A percentile compares a stretch with the other conserved stretches of the same genome.
Evolutionary conservation across 2,329 filamentous ascomycete species (phyloP).

Genomic region (Lecanicillium sp.): DNA sequence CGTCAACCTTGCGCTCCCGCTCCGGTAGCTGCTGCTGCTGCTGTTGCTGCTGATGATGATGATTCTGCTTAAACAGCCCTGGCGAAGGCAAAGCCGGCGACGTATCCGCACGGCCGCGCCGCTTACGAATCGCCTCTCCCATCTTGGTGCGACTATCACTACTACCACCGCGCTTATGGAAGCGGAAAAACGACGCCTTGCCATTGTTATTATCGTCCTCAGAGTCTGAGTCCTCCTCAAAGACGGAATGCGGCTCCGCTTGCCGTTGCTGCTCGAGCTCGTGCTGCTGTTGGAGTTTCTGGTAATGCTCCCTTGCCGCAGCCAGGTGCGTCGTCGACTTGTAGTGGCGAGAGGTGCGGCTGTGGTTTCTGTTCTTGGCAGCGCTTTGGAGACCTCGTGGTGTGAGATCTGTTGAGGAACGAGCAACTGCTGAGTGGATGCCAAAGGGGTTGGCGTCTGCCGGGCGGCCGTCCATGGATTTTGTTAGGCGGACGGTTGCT

Average conservation of each 20-base stretch:
- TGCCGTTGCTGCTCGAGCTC: conserved; percentile 15
- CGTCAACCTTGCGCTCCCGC: conserved; percentile 23
- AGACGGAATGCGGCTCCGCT: conserved; percentile 32
- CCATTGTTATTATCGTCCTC: conserved; percentile 22
- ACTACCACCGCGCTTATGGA: conserved; percentile 27
- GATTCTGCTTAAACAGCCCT: conserved; percentile 4
- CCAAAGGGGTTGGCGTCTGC: conserved; percentile 6
- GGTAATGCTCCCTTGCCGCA: conserved; percentile 11
- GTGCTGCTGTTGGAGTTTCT: conserved; percentile 14
- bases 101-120: conserved; percentile 13
- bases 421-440: conserved; percentile 15
- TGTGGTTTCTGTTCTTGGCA: conserved; percentile 1
- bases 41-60: conserved; percentile 4
- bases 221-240: conserved; percentile 38
- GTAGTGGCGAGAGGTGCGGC: conserved; percentile 15
- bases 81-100: conserved; percentile 14
- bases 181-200: conserved; percentile 35
- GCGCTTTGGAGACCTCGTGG: conserved; percentile 10
- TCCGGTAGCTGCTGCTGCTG: conserved; percentile 6
- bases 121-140: conserved; percentile 6
- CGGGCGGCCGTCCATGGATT: conserved; percentile 11
- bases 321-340: conserved; percentile 20
- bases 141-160: conserved; percentile 18
- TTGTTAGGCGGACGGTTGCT: background rate
- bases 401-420: conserved; percentile 16